Evolutionary conservation across 208 protist species (phyloP).

Genomic region (Naegleria lovaniensis): DNA sequence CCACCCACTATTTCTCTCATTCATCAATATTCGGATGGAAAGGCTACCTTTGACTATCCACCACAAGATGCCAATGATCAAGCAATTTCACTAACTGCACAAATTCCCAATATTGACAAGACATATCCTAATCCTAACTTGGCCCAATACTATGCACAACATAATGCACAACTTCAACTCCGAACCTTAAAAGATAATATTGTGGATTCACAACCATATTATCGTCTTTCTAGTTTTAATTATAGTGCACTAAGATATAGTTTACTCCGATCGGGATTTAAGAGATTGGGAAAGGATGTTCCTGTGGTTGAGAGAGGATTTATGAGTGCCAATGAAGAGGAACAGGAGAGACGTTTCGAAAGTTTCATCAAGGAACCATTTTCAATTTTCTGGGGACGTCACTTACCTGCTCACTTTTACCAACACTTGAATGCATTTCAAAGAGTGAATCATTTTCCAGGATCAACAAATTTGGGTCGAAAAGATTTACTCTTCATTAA

Average conservation of each 20-base stretch:
- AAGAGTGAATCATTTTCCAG: conserved; percentile 23
- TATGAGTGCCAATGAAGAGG: background rate
- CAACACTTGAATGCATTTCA: background rate
- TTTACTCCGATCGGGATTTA: background rate
- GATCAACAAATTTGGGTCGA: background rate
- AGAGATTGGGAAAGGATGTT: background rate
- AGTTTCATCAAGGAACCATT: background rate
- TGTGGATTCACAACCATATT: background rate
- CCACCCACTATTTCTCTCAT: background rate
- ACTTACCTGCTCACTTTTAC: background rate
- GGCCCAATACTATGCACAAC: background rate
- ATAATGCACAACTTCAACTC: background rate
- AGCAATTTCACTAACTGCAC: background rate
- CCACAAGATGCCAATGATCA: no score
- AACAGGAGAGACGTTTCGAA: background rate
- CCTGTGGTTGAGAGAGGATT: background rate
- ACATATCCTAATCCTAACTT: background rate
- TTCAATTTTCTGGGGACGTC: background rate
- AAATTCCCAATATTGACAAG: background rate
- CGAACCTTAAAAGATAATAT: background rate
- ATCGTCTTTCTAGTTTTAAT: background rate
- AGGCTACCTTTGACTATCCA: background rate
- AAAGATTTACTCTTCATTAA: conserved; percentile 12
- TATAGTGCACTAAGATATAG: background rate
- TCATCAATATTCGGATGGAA: background rate